Base-by-base conservation (phyloP, 2,329 filamentous ascomycete genomes). In the Cladosporium colombiae region DNA sequence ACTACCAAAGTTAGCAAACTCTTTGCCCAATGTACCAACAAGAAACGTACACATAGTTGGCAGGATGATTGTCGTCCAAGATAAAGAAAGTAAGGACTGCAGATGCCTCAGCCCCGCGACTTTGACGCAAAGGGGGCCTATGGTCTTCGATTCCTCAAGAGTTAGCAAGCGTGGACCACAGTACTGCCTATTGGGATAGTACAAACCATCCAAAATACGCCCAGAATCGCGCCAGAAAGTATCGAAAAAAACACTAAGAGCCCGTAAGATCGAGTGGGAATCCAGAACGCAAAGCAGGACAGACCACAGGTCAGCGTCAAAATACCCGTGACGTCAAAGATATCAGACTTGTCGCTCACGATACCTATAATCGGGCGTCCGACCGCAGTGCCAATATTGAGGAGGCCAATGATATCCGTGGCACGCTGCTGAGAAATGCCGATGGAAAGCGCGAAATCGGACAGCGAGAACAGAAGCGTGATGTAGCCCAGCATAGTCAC, bases 401-500 rank as follows among this genome's bases (percentile, higher is more conserved):
- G 69, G 6, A 83, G 66, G 0, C 77, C 81, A 21, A 77, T 79
- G 5, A 82, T 65, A 33, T 74, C 70, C 2, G 78, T 77, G 3
- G 81, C 80, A 66, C 82, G 76, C 1, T 69, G 67, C 29, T 74
- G 68, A n/a, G 71, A 72, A 1, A 84, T 69, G 0, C 81, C 81
- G 14, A 83, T 78, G 11, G 76, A 80, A 58, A 76, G 68, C 2
- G 79, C 81, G 68, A 81, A 85, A 65, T 82, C 79, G 0, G 81
- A 78, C 18, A 85, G 67, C 11, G 78, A 81, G 69, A 78, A 83
- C 1, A 84, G 71, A 18, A 83, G 66, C 2, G 77, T 74, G 64
- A 83, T 80, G 65, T 84, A 84, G 3, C 82, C 82, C 1, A 84
- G 69, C 74, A 84, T 79, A 65, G 74, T 80, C 23, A 79, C 71